phyloP scores from a whole-genome alignment of 495 filamentous ascomycete genomes.

The Penicillium parvum region DNA sequence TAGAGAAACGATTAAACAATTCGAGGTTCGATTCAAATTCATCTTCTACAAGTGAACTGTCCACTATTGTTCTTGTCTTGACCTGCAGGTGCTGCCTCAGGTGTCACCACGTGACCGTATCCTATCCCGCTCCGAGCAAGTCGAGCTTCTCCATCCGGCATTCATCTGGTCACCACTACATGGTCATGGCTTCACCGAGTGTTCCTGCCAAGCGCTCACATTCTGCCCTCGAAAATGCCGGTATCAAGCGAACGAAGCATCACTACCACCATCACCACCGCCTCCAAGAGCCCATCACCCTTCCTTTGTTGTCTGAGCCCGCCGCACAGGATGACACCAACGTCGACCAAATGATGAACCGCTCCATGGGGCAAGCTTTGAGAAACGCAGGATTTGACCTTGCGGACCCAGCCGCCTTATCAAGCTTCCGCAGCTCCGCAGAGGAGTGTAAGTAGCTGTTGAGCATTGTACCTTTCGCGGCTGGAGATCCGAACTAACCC shows the following conservation, averaged over 20 bases:
- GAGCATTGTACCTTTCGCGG: neutral
- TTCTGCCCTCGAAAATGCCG: conserved; percentile 24
- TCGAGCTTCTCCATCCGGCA: conserved; percentile 5
- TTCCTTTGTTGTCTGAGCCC: conserved; percentile 18
- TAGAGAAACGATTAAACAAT: no score
- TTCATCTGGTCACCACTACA: neutral
- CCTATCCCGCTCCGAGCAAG: no score
- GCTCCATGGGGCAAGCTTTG: conserved; percentile 52
- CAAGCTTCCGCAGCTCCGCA: conserved; percentile 50
- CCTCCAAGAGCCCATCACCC: conserved; percentile 33
- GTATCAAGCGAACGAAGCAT: conserved; percentile 43
- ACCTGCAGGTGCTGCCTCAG: conserved; percentile 1
- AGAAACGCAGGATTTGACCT: conserved; percentile 54
- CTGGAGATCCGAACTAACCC: conserved; percentile 16
- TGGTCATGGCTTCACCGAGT: conserved; percentile 34
- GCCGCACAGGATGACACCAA: conserved; percentile 38
- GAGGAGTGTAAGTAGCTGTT: conserved; percentile 57
- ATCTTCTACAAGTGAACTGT: neutral
- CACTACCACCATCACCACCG: conserved; percentile 46
- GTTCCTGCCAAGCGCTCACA: conserved; percentile 47
- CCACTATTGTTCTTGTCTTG: neutral
- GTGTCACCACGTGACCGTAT: conserved; percentile 10
- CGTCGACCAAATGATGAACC: conserved; percentile 50
- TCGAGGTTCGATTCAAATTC: neutral
- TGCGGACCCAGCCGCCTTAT: conserved; percentile 54